These are phyloP conservation scores for Beta corolliflora DNA, from an alignment of 179 eudicot genomes.

Conservation along the genomic window DNA sequence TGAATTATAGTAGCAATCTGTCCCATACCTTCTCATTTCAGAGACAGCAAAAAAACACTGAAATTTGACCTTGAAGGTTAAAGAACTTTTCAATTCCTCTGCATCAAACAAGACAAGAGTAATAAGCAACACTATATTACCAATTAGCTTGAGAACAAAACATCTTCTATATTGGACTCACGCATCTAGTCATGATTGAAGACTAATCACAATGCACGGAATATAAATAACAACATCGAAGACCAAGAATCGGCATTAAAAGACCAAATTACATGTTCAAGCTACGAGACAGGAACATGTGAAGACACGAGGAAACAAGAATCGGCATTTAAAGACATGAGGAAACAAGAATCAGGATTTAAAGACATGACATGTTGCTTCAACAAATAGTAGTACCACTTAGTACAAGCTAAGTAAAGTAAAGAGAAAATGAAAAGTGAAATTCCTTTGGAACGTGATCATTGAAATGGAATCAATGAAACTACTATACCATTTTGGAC, in stretches of 20 bases:
- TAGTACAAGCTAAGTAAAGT: not conserved
- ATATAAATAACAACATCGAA: not conserved
- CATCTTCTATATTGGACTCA: not conserved
- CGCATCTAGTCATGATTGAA: not conserved
- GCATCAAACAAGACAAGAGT: constrained; percentile 20
- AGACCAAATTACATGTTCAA: constrained; percentile 11
- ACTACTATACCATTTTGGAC: not conserved
- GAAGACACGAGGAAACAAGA: constrained; percentile 15
- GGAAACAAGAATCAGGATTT: constrained; percentile 7
- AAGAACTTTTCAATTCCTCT: constrained; percentile 8
- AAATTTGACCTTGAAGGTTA: constrained; percentile 7
- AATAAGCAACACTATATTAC: not conserved
- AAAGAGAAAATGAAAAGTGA: constrained; percentile 9
- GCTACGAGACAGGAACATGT: constrained; percentile 18
- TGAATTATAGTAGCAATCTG: not conserved
- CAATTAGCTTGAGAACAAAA: not conserved
- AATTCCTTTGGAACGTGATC: constrained; percentile 9
- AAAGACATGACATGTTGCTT: constrained; percentile 12
- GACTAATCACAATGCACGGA: not conserved
- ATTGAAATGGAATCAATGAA: constrained; percentile 14
- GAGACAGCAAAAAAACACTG: constrained; percentile 8
- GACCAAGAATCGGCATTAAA: not conserved
- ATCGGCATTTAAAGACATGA: constrained; percentile 20
- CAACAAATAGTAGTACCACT: not conserved
- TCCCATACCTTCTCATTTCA: constrained; percentile 35